phyloP scores from a whole-genome alignment of 805 yeast genomes.

The Starmerella powellii region DNA sequence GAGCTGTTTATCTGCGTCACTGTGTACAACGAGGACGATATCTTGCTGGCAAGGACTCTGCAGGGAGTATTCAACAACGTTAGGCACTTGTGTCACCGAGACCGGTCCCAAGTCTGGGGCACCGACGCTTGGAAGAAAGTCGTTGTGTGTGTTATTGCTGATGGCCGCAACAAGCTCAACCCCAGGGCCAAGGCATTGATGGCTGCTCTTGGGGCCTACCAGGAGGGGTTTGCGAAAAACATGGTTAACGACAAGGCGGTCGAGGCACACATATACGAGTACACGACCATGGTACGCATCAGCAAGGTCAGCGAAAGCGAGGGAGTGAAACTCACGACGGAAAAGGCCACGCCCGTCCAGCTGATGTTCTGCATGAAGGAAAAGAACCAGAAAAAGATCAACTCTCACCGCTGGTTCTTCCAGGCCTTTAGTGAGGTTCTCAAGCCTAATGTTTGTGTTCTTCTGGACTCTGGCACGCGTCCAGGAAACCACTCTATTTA shows the following conservation, averaged over 20 bases:
- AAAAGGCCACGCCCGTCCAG: conserved; percentile 67
- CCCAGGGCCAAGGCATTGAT: conserved; percentile 67
- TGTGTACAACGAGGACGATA: conserved; percentile 81
- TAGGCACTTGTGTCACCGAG: conserved; percentile 53
- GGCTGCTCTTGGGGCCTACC: conserved; percentile 81
- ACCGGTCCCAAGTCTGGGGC: conserved; percentile 74
- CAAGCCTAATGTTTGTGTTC: conserved; percentile 68
- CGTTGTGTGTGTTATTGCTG: conserved; percentile 79
- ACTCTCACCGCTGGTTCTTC: conserved; percentile 94
- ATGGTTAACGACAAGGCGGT: conserved; percentile 74
- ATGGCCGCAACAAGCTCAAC: conserved; percentile 77
- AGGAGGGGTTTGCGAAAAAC: conserved; percentile 91
- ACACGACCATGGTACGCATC: conserved; percentile 83
- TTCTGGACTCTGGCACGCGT: conserved; percentile 89
- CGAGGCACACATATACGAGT: conserved; percentile 81
- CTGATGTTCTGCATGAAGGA: conserved; percentile 83
- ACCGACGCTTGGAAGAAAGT: conserved; percentile 88
- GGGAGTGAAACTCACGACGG: conserved; percentile 52
- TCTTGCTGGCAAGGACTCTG: conserved; percentile 68
- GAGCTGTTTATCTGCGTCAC: conserved; percentile 80
- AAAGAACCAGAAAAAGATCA: conserved; percentile 76
- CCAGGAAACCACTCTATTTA: conserved; percentile 77
- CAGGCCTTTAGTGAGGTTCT: conserved; percentile 79
- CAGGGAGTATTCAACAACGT: conserved; percentile 87
- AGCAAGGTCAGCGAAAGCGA: conserved; percentile 44